Evolutionary conservation across 148 eudicot genomes (phyloP).

Genomic region (Agrostemma githago): DNA sequence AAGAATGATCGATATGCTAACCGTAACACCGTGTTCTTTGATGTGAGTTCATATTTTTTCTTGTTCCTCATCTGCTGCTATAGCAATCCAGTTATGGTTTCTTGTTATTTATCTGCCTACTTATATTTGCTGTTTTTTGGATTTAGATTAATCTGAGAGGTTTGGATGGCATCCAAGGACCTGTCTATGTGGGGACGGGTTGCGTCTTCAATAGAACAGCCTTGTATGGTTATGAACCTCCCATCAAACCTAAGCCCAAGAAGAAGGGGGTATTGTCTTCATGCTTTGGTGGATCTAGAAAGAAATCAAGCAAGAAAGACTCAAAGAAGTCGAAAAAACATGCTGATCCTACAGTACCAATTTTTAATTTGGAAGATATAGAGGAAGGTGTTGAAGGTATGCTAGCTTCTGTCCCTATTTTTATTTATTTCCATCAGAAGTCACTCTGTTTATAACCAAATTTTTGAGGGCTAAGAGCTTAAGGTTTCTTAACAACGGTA

Average conservation of each 20-base stretch:
- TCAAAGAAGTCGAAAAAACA: conserved; percentile 53
- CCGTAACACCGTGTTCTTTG: conserved; percentile 89
- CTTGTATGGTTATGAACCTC: conserved; percentile 69
- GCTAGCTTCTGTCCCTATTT: background rate
- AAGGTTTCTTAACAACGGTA: background rate
- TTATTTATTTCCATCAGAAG: background rate
- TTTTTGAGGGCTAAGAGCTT: background rate
- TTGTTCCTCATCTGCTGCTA: background rate
- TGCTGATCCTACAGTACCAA: conserved; percentile 68
- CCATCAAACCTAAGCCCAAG: conserved; percentile 35
- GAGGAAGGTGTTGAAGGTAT: conserved; percentile 96
- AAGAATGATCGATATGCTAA: conserved; percentile 83
- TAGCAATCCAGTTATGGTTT: background rate
- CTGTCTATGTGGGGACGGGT: conserved; percentile 82
- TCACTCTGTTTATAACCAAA: background rate
- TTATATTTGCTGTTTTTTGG: background rate
- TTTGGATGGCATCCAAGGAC: conserved; percentile 90
- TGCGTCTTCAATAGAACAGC: conserved; percentile 85
- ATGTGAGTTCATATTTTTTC: conserved; percentile 46
- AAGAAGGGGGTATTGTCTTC: conserved; percentile 32
- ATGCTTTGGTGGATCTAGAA: conserved; percentile 48
- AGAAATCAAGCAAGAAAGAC: conserved; percentile 43
- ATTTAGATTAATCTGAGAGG: conserved; percentile 86
- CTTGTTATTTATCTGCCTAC: background rate
- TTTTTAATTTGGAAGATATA: conserved; percentile 86